Percentiles rank a stretch among this genome's conserved stretches.
phyloP scores from a whole-genome alignment of 768 basidiomycete genomes.

The Sarcomyxa edulis region DNA sequence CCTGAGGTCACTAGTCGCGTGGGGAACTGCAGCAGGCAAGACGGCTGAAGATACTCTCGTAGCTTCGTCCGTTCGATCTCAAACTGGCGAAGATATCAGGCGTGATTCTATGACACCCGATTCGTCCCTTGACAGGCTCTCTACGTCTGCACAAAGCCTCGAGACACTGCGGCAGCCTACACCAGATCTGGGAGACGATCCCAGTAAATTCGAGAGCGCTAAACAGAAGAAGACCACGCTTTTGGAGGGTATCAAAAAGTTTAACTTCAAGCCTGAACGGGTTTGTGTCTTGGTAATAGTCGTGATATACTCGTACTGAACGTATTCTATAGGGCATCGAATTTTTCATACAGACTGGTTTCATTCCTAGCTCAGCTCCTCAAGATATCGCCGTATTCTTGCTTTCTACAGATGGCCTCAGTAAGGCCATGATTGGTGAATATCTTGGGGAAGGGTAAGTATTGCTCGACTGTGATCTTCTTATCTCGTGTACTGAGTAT shows the following conservation, averaged over 20 bases:
- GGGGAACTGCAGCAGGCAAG: slow-evolving; percentile 66
- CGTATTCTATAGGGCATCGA: slow-evolving; percentile 63
- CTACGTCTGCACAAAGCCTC: slow-evolving; percentile 37
- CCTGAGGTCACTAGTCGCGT: slow-evolving; percentile 83
- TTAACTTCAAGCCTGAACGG: slow-evolving; percentile 97
- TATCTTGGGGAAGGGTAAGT: slow-evolving; percentile 95
- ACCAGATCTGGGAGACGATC: slow-evolving; percentile 85
- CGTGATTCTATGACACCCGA: slow-evolving; percentile 53
- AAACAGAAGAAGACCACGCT: slow-evolving; percentile 95
- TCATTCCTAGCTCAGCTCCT: slow-evolving; percentile 70
- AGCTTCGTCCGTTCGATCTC: slow-evolving; percentile 36
- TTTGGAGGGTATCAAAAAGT: slow-evolving; percentile 93
- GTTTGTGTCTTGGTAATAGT: slow-evolving; percentile 36
- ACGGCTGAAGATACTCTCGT: slow-evolving; percentile 33
- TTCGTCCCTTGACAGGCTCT: slow-evolving; percentile 48
- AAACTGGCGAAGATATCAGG: slow-evolving; percentile 46
- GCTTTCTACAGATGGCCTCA: slow-evolving; percentile 84
- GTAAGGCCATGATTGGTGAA: slow-evolving; percentile 95
- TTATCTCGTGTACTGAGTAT: slow-evolving; percentile 4
- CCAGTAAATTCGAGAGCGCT: slow-evolving; percentile 87
- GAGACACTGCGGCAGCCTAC: slow-evolving; percentile 65
- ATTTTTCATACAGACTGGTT: slow-evolving; percentile 84
- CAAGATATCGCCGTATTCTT: slow-evolving; percentile 82
- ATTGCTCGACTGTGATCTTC: not conserved
- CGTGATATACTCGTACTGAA: slow-evolving; percentile 4